phyloP scores from a whole-genome alignment of 352 stramenopile species.

The Pythium sp. region DNA sequence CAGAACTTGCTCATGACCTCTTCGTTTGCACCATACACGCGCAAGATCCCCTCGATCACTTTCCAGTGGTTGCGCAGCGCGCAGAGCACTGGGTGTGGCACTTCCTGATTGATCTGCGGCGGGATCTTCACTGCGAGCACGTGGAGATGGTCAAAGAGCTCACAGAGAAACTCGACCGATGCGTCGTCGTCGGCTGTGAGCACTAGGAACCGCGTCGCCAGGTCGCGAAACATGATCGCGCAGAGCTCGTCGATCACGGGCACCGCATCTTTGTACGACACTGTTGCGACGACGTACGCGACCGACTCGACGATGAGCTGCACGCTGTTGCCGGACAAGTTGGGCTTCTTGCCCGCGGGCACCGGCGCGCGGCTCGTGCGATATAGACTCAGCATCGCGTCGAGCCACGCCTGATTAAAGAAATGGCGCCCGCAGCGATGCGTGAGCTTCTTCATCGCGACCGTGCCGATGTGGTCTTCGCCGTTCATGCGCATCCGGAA shows the following conservation, averaged over 20 bases:
- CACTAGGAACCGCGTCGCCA: slow-evolving; percentile 40
- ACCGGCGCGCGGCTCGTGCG: slow-evolving; percentile 31
- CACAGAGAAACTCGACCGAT: slow-evolving; percentile 50
- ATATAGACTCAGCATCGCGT: slow-evolving; percentile 66
- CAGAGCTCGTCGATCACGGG: slow-evolving; percentile 63
- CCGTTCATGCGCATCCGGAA: slow-evolving; percentile 38
- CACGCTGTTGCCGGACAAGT: slow-evolving; percentile 42
- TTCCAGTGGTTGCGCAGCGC: slow-evolving; percentile 59
- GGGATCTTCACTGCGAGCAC: slow-evolving; percentile 57
- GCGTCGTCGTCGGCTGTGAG: slow-evolving; percentile 48
- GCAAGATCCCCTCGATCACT: slow-evolving; percentile 48
- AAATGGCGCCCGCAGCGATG: slow-evolving; percentile 58
- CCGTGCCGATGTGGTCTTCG: slow-evolving; percentile 68
- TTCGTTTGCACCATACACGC: slow-evolving; percentile 45
- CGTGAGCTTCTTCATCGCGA: slow-evolving; percentile 69
- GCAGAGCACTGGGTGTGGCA: slow-evolving; percentile 51
- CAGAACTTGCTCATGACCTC: slow-evolving; percentile 63
- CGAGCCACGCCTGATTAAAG: slow-evolving; percentile 68
- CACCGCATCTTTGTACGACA: slow-evolving; percentile 65
- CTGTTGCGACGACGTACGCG: slow-evolving; percentile 54
- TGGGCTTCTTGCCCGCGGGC: slow-evolving; percentile 18
- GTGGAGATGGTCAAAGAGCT: slow-evolving; percentile 57
- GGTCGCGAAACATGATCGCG: slow-evolving; percentile 62
- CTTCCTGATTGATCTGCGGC: slow-evolving; percentile 61
- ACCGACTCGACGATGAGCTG: slow-evolving; percentile 69